Base-by-base conservation (phyloP, 73 alveolate genomes). In the Paramecium bursaria region DNA sequence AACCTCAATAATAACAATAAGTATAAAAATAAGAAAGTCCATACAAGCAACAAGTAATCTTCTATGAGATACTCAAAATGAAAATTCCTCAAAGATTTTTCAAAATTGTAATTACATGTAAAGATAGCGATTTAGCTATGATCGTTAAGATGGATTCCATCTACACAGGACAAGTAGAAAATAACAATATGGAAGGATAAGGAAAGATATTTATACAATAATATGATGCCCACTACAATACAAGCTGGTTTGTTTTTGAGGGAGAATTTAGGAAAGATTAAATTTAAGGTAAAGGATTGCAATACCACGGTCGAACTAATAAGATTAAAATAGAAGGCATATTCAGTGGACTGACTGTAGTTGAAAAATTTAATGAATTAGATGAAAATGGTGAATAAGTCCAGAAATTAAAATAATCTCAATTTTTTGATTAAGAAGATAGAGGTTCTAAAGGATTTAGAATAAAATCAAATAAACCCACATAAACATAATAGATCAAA, bases 381-480 rank as follows among this genome's bases (percentile, higher is more conserved):
- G 35, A 67, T 67, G 49, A 67, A 3, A 57, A 67, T 15, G 82
- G 82, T 10, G 44, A 29, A 7, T 21, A 39, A 21, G 22, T 67
- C 47, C 7, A 30, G 17, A 31, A 31, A 35, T 33, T 39, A 67
- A 6, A 33, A 67, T n/a, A 67, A 30, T 33, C 6, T 11, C 3
- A 31, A 67, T 67, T 47, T 44, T 14, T 67, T n/a, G 44, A 19
- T n/a, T 21, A 67, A 67, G 82, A 67, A 7, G 82, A 67, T 39
- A 42, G 82, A 67, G 39, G n/a, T 57, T 7, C 9, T 15, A 67
- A 67, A 42, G 27, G 11, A 9, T 67, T 67, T 67, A 39, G 82
- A 67, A 67, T 67, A 14, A 57, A 57, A 57, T 57, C 76, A 57
- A 67, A 67, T 21, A 9, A 67, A 67, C 19, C 82, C 33, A 27